Conservation (phyloP, 345 rosid species). For the Populus alba region DNA sequence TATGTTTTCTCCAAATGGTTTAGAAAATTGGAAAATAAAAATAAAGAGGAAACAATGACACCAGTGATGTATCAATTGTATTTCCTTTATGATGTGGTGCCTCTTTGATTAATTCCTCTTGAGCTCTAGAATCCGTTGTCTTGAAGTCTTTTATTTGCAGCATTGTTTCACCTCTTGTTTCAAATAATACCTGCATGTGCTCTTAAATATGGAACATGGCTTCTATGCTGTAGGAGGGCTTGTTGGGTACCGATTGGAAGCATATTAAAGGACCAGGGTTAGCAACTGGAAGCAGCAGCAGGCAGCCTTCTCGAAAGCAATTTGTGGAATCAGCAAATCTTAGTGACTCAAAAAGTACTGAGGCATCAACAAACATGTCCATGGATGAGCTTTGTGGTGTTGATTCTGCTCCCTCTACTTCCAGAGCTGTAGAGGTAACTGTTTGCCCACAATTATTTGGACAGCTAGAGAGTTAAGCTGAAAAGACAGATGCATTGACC, state of each 20-base stretch:
- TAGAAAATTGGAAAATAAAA: not conserved
- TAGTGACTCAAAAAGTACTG: slow-evolving; percentile 68
- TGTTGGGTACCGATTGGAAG: slow-evolving; percentile 68
- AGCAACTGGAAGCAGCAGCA: slow-evolving; percentile 64
- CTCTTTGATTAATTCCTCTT: not conserved
- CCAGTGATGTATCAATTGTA: not conserved
- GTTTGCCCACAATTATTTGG: not conserved
- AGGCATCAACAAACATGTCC: slow-evolving; percentile 58
- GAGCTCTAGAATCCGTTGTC: no score
- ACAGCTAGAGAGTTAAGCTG: not conserved
- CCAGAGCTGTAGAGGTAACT: slow-evolving; percentile 77
- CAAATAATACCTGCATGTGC: not conserved
- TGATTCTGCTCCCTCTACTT: slow-evolving; percentile 78
- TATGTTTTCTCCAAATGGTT: not conserved
- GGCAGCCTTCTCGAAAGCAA: slow-evolving; percentile 67
- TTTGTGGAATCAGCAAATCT: slow-evolving; percentile 52
- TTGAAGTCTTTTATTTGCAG: not conserved
- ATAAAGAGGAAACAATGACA: not conserved
- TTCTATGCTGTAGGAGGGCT: slow-evolving; percentile 51
- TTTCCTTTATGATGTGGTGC: not conserved
- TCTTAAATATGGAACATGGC: not conserved
- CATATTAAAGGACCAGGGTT: slow-evolving; percentile 64
- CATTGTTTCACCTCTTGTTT: not conserved
- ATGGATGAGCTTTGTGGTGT: slow-evolving; percentile 65
- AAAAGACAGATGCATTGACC: no score